Evolutionary conservation across 768 basidiomycete species (phyloP), one percentile per base, ranked within the genome.

Genomic region (Boletus tylopilopsis): DNA sequence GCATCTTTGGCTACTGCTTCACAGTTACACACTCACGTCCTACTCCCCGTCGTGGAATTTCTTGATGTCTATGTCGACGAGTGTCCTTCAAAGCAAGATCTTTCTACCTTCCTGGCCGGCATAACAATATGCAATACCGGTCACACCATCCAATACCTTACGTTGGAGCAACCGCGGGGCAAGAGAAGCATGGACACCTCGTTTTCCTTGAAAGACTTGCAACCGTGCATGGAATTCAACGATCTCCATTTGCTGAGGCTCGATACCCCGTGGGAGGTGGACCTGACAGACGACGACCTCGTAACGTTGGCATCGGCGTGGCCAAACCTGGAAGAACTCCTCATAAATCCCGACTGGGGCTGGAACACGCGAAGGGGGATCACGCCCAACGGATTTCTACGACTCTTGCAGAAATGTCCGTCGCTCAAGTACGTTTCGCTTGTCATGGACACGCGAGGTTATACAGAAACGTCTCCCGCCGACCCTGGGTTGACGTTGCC

Each of bases 371-470:
- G 1, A 12, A 13, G n/a, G n/a, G n/a, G n/a, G n/a, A n/a, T n/a
- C n/a, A n/a, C n/a, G n/a, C n/a, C n/a, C n/a, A n/a, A n/a, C 6
- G 55, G 55, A 29, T 42, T 58, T 3, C 8, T 32, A 15, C 42
- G 16, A 4, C 42, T 21, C 12, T 3, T 43, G 30, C 13, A 43
- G 15, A 33, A 18, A 23, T 43, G 42, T 43, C 42, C 7, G 21
- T 43, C 30, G 22, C 42, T 43, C 13, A 2, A 5, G 1, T 2
- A 2, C 1, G 4, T 57, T 2, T n/a, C 16, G 13, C 36, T 58
- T 15, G 50, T 34, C n/a, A 32, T 58, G 16, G 54, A 56, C 24
- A 52, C 54, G 1, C 33, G 47, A 0, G 44, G 27, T 8, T 45
- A 38, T 21, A 34, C 33, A 2, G 10, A 24, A 4, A 2, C 23